Base-by-base conservation (phyloP, 495 filamentous ascomycete species). In the Podospora australis region DNA sequence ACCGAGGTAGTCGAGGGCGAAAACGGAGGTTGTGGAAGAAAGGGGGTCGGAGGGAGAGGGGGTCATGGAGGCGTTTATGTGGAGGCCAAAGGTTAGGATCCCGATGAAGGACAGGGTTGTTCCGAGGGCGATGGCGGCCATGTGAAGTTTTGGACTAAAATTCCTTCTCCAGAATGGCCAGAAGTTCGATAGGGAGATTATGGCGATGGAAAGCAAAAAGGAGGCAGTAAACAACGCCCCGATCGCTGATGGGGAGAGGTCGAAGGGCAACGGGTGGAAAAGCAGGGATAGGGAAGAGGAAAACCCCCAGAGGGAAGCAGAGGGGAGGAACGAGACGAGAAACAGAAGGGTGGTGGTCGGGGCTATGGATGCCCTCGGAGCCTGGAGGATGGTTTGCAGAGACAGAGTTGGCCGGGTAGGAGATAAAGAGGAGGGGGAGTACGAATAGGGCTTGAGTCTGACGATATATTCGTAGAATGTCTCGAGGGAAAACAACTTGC, bases 271-370 rank as follows among this genome's bases (percentile, higher is more conserved):
- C 3, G 69, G 64, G 4, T 64, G 44, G 60, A 77, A 73, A 28
- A 77, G 53, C 4, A 73, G 59, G 6, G 73, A 73, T 34, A 77
- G 57, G 1, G 71, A 70, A 23, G 59, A 49, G 16, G 62, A 44
- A 3, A 75, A 34, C 13, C 68, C 67, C 66, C 70, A 74, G 24
- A 75, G 64, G 9, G 66, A 50, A 14, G 65, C 62, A 39, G 65
- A 58, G 0, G 72, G 67, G 1, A 75, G 54, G 21, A 72, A 49
- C 1, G 71, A 69, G 9, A 71, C 49, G 29, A 70, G 47, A n/a
- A 71, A 64, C 22, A 74, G 57, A 0, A 78, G 58, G 6, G 55
- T 34, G 4, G 68, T 70, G 0, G 68, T 71, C 6, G 75, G 75
- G 1, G 74, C 70, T 21, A 64, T 38, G 46, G 73, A 59, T 3